Conservation (phyloP, 495 filamentous ascomycete species). For the Clavariopsis aquatica region DNA sequence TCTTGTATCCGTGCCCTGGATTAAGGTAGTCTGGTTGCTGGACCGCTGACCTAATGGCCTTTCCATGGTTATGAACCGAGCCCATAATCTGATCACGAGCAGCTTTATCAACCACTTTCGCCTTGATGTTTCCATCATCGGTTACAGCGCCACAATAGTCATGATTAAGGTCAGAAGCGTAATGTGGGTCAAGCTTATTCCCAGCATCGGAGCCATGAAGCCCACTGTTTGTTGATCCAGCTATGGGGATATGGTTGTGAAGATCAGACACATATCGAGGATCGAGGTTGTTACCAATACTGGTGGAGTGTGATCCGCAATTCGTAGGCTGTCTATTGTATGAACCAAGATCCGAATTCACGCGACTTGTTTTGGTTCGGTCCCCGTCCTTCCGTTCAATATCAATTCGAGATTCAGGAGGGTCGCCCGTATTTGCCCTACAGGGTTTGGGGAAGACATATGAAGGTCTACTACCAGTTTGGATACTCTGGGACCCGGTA, state of each 20-base stretch:
- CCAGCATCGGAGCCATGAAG: constrained; percentile 17
- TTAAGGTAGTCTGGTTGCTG: not conserved
- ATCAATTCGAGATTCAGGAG: too few species aligned
- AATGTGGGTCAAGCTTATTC: constrained; percentile 13
- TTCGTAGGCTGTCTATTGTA: constrained; percentile 7
- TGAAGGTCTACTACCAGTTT: too few species aligned
- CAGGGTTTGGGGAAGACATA: too few species aligned
- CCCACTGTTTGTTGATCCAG: constrained; percentile 13
- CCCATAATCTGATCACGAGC: not conserved
- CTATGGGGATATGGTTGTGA: not conserved
- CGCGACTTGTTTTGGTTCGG: too few species aligned
- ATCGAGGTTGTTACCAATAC: constrained; percentile 23
- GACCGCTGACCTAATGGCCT: not conserved
- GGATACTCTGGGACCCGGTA: too few species aligned
- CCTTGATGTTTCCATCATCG: too few species aligned
- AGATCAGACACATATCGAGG: constrained; percentile 15
- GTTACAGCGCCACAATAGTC: constrained; percentile 2
- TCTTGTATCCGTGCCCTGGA: not conserved
- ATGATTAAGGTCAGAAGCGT: constrained; percentile 18
- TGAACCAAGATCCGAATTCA: not conserved
- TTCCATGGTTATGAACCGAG: not conserved
- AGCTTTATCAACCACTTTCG: too few species aligned
- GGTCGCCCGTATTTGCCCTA: too few species aligned
- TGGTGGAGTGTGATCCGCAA: constrained; percentile 15
- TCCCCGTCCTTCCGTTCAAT: too few species aligned